phyloP scores from a whole-genome alignment of 2,329 filamentous ascomycete species.

The Colletotrichum higginsianum region DNA sequence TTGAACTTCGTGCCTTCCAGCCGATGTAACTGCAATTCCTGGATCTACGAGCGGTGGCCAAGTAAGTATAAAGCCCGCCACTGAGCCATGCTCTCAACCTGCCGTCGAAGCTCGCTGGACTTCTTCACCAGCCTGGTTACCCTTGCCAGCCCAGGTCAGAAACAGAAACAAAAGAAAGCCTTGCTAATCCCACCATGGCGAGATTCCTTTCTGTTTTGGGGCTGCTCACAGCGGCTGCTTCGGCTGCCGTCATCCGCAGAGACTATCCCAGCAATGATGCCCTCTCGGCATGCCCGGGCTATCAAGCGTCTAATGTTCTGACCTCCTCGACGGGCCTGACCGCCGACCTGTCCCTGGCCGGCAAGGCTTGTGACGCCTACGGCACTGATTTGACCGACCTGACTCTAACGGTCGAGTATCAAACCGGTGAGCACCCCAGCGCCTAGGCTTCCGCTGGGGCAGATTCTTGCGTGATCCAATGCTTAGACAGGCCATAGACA shows the following conservation, averaged over 20 bases:
- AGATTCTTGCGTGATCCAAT: neutral
- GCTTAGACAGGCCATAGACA: conserved; percentile 57
- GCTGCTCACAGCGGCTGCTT: conserved; percentile 25
- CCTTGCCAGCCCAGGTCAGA: conserved; percentile 6
- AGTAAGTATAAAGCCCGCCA: conserved; percentile 26
- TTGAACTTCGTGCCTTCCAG: neutral
- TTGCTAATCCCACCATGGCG: conserved; percentile 25
- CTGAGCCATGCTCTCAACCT: conserved; percentile 1
- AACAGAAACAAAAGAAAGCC: conserved; percentile 2
- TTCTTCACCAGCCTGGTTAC: neutral
- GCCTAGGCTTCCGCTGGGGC: neutral
- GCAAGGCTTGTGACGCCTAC: conserved; percentile 46
- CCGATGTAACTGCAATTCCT: conserved; percentile 22
- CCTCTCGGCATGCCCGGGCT: conserved; percentile 35
- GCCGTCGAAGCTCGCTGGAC: neutral
- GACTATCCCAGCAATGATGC: conserved; percentile 39
- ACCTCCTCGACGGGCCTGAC: conserved; percentile 70
- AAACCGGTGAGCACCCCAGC: conserved; percentile 46
- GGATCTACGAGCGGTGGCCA: conserved; percentile 8
- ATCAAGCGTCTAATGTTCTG: conserved; percentile 74
- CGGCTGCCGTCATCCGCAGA: conserved; percentile 35
- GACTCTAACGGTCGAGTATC: conserved; percentile 50
- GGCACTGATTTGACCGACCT: conserved; percentile 47
- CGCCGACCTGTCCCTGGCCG: conserved; percentile 46
- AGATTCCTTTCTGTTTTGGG: conserved; percentile 28